Evolutionary conservation across 805 yeast genomes (phyloP).

Genomic region (Clavispora santaluciae): DNA sequence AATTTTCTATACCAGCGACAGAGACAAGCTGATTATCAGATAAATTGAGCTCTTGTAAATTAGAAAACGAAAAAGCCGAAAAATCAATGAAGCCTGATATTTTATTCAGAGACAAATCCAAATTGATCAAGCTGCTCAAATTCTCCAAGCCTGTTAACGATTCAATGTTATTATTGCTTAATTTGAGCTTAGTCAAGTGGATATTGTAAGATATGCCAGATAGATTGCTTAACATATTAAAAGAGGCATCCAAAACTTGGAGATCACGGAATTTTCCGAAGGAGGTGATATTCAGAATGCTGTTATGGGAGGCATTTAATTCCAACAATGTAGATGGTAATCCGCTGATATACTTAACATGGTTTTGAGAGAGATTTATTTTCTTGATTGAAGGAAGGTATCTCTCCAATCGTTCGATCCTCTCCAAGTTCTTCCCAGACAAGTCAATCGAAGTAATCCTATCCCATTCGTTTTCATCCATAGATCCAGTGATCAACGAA

Average conservation of each 20-base stretch:
- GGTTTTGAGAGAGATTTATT: constrained; percentile 40
- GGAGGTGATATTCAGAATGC: constrained; percentile 36
- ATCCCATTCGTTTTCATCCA: constrained; percentile 40
- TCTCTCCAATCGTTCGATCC: constrained; percentile 38
- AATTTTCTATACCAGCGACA: constrained; percentile 31
- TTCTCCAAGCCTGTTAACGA: constrained; percentile 33
- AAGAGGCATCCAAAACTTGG: constrained; percentile 37
- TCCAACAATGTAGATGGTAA: constrained; percentile 37
- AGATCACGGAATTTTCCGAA: constrained; percentile 37
- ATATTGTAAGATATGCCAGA: constrained; percentile 33
- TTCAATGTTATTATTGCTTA: constrained; percentile 32
- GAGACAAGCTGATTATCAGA: constrained; percentile 36
- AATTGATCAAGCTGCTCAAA: constrained; percentile 34
- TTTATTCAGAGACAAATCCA: constrained; percentile 40
- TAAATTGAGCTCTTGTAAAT: constrained; percentile 41
- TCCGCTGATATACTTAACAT: constrained; percentile 41
- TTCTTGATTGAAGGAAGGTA: constrained; percentile 41
- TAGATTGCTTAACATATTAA: constrained; percentile 33
- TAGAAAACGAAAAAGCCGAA: constrained; percentile 25
- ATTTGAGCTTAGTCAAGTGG: constrained; percentile 39
- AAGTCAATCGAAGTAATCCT: constrained; percentile 33
- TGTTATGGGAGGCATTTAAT: constrained; percentile 36
- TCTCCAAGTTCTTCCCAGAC: constrained; percentile 29
- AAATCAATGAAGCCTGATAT: constrained; percentile 38
- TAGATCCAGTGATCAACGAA: constrained; percentile 38